phyloP scores from a whole-genome alignment of 2,329 filamentous ascomycete species.

The Trichoderma citrinoviride region DNA sequence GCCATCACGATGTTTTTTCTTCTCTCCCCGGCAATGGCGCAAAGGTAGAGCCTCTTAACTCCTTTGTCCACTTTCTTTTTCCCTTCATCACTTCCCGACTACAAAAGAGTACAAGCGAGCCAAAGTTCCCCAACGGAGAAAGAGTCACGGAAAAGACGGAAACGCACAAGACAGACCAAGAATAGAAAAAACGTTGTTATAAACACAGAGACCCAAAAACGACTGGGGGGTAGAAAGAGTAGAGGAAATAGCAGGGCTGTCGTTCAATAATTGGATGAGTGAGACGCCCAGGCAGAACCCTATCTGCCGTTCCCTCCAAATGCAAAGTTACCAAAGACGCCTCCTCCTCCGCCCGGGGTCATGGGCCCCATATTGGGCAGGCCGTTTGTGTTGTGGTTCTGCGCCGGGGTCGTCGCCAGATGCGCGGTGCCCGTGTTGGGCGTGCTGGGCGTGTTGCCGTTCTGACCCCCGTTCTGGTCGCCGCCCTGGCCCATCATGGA shows the following conservation, averaged over 20 bases:
- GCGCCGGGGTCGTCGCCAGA: constrained; percentile 48
- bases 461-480: constrained; percentile 42
- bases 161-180: no score
- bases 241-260: not conserved
- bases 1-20: no score
- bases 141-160: no score
- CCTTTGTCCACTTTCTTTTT: not conserved
- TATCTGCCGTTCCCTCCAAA: constrained; percentile 45
- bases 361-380: constrained; percentile 63
- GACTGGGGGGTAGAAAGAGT: not conserved
- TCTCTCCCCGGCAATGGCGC: not conserved
- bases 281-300: constrained; percentile 24
- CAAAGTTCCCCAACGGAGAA: no score
- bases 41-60: not conserved
- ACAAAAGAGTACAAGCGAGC: no score
- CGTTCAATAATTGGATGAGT: constrained; percentile 21
- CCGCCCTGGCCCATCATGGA: constrained; percentile 33
- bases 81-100: not conserved
- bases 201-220: constrained; percentile 2
- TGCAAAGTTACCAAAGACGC: constrained; percentile 72
- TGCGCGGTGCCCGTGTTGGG: constrained; percentile 64
- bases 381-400: constrained; percentile 56
- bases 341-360: constrained; percentile 73
- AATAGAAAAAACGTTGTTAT: not conserved
- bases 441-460: constrained; percentile 58